These are phyloP conservation scores for Globisporangium echinulatum DNA, from an alignment of 352 stramenopile genomes.

Conservation along the genomic window DNA sequence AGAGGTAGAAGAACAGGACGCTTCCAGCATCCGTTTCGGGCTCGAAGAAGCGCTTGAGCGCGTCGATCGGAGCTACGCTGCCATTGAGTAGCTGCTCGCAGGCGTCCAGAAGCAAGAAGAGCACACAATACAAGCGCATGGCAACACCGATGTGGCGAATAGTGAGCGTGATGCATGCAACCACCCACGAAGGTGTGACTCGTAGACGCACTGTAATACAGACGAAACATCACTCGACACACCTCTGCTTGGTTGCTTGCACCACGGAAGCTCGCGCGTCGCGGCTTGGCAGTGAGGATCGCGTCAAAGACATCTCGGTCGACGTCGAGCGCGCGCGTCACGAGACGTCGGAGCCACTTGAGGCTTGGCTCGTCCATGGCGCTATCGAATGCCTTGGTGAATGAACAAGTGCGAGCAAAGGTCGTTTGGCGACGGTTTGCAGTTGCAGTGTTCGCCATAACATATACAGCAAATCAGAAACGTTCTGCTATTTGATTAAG, in stretches of 20 bases:
- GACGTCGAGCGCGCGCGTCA: slow-evolving; percentile 53
- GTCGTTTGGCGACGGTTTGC: too few relatives aligned
- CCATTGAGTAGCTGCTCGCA: slow-evolving; percentile 16
- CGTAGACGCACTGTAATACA: too few relatives aligned
- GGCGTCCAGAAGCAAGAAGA: too few relatives aligned
- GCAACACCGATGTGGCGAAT: too few relatives aligned
- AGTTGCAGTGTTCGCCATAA: too few relatives aligned
- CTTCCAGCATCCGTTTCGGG: slow-evolving; percentile 45
- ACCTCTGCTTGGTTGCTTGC: slow-evolving; percentile 35
- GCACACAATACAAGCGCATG: neutral
- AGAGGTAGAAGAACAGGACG: slow-evolving; percentile 73
- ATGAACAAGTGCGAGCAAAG: neutral
- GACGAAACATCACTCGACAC: neutral
- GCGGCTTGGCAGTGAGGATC: slow-evolving; percentile 29
- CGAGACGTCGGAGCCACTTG: slow-evolving; percentile 59
- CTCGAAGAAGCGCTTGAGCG: slow-evolving; percentile 56
- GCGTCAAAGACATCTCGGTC: slow-evolving; percentile 50
- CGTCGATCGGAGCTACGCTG: slow-evolving; percentile 19
- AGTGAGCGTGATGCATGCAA: too few relatives aligned
- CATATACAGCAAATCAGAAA: too few relatives aligned
- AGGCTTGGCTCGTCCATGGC: slow-evolving; percentile 47
- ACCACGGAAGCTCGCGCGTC: slow-evolving; percentile 18
- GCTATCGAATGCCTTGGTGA: neutral
- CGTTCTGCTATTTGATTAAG: too few relatives aligned
- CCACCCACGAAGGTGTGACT: too few relatives aligned